Base-by-base conservation (phyloP, 805 yeast genomes). In the Saturnispora dispora region DNA sequence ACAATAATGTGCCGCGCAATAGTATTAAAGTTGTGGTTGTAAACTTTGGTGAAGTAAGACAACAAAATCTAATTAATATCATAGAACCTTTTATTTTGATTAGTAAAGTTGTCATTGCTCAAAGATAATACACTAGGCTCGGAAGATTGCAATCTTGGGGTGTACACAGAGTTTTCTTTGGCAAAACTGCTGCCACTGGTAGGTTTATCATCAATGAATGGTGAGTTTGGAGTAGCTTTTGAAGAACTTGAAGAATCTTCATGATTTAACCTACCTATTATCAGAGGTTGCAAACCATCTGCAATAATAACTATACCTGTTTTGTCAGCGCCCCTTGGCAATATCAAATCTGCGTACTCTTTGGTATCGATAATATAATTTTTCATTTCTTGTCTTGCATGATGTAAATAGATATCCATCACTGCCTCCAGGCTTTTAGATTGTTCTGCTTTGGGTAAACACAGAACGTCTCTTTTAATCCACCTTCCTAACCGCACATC, bases 401-500 rank as follows among this genome's bases (percentile, higher is more conserved):
- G 66, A 44, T 71, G 73, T 40, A 86, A 63, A 63, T 86, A 87
- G 35, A 65, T 51, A 50, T 66, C 67, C 23, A 78, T 61, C 44
- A 78, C 69, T 2, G 58, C 47, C 52, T 75, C 74, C 18, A 67
- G 54, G 39, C 47, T 51, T 3, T 22, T 35, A 45, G 44, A 18
- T 30, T 43, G 51, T 55, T 55, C 4, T 23, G 15, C 32, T 25
- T 35, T 9, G 49, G 41, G 9, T 56, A 55, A 23, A 37, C 33
- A 17, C 18, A 53, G 25, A 13, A 67, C 56, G 32, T 65, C 70
- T 45, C 68, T 56, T 50, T 72, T 69, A 45, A 87, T 83, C 85
- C 93, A 80, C 56, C 95, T 76, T n/a, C 88, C 82, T 40, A 90
- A 69, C 50, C 96, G 69, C 5, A 85, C 80, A 64, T 90, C 98